phyloP scores from a whole-genome alignment of 768 basidiomycete species.

The Suillus occidentalis region DNA sequence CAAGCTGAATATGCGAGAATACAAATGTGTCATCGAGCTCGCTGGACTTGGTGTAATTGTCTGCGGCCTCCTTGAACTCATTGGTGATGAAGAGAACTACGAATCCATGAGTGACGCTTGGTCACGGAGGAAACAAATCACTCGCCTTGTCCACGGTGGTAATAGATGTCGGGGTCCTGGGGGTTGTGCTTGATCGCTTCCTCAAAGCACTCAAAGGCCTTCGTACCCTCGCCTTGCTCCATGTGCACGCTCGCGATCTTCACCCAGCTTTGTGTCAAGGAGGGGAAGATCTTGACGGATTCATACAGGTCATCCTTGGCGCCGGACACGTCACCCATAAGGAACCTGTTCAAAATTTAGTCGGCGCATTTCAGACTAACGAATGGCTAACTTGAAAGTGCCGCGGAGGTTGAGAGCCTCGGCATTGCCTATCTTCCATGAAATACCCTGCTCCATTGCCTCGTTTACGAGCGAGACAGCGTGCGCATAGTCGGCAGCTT shows the following conservation, averaged over 20 bases:
- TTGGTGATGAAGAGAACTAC: conserved; percentile 93
- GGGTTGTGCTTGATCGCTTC: conserved; percentile 80
- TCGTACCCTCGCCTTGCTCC: conserved; percentile 83
- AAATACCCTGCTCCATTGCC: conserved; percentile 83
- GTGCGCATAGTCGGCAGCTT: conserved; percentile 82
- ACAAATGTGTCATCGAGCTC: conserved; percentile 85
- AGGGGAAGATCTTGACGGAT: conserved; percentile 64
- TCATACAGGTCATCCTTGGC: conserved; percentile 84
- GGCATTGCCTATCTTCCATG: conserved; percentile 70
- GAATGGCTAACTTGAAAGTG: conserved; percentile 80
- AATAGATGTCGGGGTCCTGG: conserved; percentile 93
- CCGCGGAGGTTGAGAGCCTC: conserved; percentile 92
- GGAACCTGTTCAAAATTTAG: conserved; percentile 58
- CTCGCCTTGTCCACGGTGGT: conserved; percentile 94
- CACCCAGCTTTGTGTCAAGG: conserved; percentile 85
- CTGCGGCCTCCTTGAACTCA: conserved; percentile 81
- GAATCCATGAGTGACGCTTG: not conserved
- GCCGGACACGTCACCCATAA: conserved; percentile 77
- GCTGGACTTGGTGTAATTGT: conserved; percentile 90
- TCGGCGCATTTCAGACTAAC: not conserved
- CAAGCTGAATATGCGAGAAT: conserved; percentile 96
- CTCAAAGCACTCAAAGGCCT: conserved; percentile 90
- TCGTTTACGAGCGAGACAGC: conserved; percentile 80
- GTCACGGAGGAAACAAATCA: not conserved
- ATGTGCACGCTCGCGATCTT: conserved; percentile 97